These are phyloP conservation scores for Datisca glomerata DNA, from an alignment of 306 rosid species.

Conservation along the genomic window DNA sequence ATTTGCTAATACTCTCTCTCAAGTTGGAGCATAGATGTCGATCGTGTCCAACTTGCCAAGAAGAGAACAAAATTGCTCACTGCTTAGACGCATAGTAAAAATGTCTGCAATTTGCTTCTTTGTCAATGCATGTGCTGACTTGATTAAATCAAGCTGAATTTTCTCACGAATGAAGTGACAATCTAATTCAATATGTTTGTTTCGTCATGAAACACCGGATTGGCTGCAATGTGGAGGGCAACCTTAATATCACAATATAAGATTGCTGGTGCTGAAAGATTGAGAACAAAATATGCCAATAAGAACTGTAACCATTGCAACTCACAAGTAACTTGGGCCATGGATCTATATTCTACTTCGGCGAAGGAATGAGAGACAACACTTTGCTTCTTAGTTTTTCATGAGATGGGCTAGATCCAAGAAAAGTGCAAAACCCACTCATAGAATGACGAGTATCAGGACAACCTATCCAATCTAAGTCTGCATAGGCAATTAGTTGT, in stretches of 20 bases:
- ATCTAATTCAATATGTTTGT: neutral
- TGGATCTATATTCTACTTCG: neutral
- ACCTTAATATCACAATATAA: slow-evolving; percentile 3
- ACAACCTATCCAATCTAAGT: neutral
- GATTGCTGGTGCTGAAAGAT: neutral
- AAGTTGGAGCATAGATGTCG: neutral
- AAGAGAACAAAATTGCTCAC: neutral
- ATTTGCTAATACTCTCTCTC: neutral
- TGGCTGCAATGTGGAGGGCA: slow-evolving; percentile 1
- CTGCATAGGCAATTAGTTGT: neutral
- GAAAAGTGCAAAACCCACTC: neutral
- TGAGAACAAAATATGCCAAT: neutral
- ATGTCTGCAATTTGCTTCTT: neutral
- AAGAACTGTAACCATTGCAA: neutral
- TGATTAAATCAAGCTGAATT: no score
- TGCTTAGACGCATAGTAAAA: neutral
- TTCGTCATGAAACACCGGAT: slow-evolving; percentile 1
- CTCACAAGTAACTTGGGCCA: slow-evolving; percentile 1
- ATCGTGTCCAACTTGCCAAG: neutral
- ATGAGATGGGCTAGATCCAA: neutral
- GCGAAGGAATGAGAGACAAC: neutral
- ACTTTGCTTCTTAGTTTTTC: neutral
- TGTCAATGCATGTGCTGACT: neutral
- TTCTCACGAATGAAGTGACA: no score
- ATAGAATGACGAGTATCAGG: neutral